Evolutionary conservation across 106 monocot species (phyloP).

Genomic region (Ottelia alismoides): DNA sequence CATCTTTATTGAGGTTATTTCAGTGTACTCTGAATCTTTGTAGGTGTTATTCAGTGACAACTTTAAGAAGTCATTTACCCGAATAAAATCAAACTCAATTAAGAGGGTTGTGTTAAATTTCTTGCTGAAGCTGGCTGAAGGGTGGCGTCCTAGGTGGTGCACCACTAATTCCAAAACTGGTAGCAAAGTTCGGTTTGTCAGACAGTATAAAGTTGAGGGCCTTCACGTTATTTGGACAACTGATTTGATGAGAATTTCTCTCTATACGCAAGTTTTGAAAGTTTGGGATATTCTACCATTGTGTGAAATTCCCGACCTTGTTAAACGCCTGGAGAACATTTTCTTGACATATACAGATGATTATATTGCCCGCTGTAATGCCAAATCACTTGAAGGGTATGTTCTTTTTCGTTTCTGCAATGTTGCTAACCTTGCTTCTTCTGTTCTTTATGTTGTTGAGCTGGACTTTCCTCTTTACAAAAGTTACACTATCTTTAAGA

Average conservation of each 20-base stretch:
- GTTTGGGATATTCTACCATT: conserved; percentile 34
- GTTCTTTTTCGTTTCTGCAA: neutral
- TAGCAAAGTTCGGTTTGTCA: conserved; percentile 16
- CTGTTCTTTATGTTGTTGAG: neutral
- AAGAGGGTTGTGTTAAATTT: conserved; percentile 22
- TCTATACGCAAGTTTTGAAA: conserved; percentile 36
- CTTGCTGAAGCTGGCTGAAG: conserved; percentile 28
- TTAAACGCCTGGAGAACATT: conserved; percentile 24
- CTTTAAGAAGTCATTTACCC: conserved; percentile 33
- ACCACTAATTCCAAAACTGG: neutral
- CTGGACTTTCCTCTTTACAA: neutral
- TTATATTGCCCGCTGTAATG: conserved; percentile 26
- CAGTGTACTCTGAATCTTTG: too few species aligned
- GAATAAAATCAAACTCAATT: conserved; percentile 13
- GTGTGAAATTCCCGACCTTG: conserved; percentile 7
- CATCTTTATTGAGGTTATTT: too few species aligned
- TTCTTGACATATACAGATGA: conserved; percentile 38
- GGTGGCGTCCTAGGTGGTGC: conserved; percentile 27
- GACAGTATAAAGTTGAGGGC: conserved; percentile 20
- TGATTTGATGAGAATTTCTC: conserved; percentile 25
- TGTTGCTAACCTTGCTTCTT: neutral
- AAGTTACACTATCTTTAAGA: neutral
- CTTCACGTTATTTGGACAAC: conserved; percentile 36
- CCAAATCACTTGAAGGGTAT: conserved; percentile 27
- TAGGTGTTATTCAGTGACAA: conserved; percentile 48